A percentile compares a stretch with the other conserved stretches of the same genome.
phyloP scores from a whole-genome alignment of 768 basidiomycete genomes.

The Hydnum rufescens region DNA sequence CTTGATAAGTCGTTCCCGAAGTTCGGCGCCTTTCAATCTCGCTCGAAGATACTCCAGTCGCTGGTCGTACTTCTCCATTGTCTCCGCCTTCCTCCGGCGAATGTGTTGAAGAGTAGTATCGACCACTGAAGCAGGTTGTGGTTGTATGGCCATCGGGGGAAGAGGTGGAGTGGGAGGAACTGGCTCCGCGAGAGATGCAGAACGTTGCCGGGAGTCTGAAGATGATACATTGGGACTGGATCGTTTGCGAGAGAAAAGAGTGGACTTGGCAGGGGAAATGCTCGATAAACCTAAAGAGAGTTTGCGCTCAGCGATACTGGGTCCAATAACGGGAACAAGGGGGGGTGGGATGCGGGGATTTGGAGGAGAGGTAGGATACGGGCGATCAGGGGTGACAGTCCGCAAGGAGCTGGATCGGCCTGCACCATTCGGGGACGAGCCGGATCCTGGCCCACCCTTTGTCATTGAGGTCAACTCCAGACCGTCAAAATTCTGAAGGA shows the following conservation, averaged over 20 bases:
- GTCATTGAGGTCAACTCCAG: constrained; percentile 8
- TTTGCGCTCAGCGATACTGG: background rate
- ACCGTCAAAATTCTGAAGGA: constrained; percentile 12
- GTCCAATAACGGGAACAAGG: background rate
- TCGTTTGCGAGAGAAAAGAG: background rate
- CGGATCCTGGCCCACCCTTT: background rate
- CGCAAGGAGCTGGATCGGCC: background rate
- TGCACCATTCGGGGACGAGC: background rate
- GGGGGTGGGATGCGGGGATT: background rate
- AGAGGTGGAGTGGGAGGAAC: background rate
- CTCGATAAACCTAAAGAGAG: background rate
- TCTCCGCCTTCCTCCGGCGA: constrained; percentile 46
- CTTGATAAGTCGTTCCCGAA: constrained; percentile 49
- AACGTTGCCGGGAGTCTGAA: background rate
- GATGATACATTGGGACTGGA: background rate
- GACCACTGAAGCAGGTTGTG: background rate
- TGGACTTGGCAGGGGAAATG: background rate
- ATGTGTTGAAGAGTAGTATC: constrained; percentile 28
- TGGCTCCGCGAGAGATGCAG: background rate
- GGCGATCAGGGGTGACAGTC: background rate
- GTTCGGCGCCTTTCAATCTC: constrained; percentile 62
- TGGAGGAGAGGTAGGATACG: background rate
- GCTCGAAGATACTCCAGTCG: constrained; percentile 66
- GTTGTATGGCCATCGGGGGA: background rate
- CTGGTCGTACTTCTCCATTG: constrained; percentile 48